Conservation (phyloP, 345 rosid genomes). For the Bruguiera gymnorhiza region DNA sequence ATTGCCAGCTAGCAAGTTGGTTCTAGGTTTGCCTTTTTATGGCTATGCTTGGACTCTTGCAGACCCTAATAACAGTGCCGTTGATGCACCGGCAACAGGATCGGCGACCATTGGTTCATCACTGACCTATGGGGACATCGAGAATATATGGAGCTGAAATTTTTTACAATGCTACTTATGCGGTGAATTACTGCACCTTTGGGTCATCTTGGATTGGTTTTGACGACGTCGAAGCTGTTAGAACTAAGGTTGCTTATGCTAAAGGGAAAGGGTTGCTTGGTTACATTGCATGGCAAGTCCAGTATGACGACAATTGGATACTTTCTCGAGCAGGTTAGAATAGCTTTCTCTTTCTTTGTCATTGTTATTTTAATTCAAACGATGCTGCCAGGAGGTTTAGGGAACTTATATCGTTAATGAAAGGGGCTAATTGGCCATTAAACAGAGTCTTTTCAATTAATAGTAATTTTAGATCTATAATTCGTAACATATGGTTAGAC, state of each 20-base stretch:
- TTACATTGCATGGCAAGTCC: background rate
- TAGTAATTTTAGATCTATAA: too few relatives aligned
- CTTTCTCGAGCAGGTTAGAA: conserved; percentile 12
- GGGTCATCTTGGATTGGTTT: conserved; percentile 5
- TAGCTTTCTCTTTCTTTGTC: too few relatives aligned
- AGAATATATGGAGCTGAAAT: background rate
- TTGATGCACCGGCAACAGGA: conserved; percentile 25
- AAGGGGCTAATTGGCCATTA: too few relatives aligned
- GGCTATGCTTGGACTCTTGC: conserved; percentile 34
- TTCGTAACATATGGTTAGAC: too few relatives aligned
- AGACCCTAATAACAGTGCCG: background rate
- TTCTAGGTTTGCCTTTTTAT: conserved; percentile 31
- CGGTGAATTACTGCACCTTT: background rate
- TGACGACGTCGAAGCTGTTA: conserved; percentile 5
- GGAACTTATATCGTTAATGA: too few relatives aligned
- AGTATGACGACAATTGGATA: conserved; percentile 2
- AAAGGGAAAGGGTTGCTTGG: conserved; percentile 9
- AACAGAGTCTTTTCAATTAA: too few relatives aligned
- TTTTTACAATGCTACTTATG: background rate
- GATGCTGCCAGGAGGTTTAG: too few relatives aligned
- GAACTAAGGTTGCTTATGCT: conserved; percentile 14
- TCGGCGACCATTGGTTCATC: background rate
- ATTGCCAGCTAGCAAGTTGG: conserved; percentile 16
- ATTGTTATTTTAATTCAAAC: too few relatives aligned
- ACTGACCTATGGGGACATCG: background rate